Evolutionary conservation across 179 eudicot genomes (phyloP).

Genomic region (Monotropa hypopitys): DNA sequence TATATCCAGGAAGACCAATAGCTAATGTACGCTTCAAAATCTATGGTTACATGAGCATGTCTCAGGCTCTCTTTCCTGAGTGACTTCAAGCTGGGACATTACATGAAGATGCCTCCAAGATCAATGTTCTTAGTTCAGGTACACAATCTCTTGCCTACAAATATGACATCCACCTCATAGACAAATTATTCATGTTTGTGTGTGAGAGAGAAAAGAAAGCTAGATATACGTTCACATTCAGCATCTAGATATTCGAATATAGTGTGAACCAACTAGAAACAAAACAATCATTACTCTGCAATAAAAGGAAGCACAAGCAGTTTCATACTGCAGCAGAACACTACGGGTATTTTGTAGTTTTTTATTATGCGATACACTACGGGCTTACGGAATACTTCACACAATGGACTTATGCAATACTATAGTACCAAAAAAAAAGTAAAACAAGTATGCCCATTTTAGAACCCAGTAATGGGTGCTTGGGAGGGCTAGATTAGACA

Average conservation of each 20-base stretch:
- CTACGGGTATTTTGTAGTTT: not conserved
- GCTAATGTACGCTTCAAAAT: slow-evolving; percentile 88
- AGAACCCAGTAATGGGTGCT: not conserved
- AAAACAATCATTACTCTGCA: not conserved
- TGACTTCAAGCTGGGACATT: slow-evolving; percentile 91
- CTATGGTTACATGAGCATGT: slow-evolving; percentile 92
- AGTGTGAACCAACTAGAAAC: not conserved
- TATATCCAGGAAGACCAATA: slow-evolving; percentile 78
- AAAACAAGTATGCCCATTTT: not conserved
- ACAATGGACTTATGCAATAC: not conserved
- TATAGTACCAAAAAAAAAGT: not conserved
- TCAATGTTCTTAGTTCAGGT: slow-evolving; percentile 98
- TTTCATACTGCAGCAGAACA: not conserved
- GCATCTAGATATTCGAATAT: not conserved
- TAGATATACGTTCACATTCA: not conserved
- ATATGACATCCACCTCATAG: not conserved
- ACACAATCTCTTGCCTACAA: not conserved
- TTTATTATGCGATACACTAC: not conserved
- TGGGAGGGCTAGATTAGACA: not conserved
- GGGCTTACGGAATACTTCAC: not conserved
- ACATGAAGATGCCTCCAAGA: slow-evolving; percentile 96
- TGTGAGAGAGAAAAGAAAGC: not conserved
- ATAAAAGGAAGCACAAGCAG: not conserved
- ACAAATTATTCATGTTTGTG: not conserved
- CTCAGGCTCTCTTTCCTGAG: slow-evolving; percentile 86